Evolutionary conservation across 225 moss, liverwort and hornwort genomes (phyloP).

Genomic region (Takakia lepidozioides): DNA sequence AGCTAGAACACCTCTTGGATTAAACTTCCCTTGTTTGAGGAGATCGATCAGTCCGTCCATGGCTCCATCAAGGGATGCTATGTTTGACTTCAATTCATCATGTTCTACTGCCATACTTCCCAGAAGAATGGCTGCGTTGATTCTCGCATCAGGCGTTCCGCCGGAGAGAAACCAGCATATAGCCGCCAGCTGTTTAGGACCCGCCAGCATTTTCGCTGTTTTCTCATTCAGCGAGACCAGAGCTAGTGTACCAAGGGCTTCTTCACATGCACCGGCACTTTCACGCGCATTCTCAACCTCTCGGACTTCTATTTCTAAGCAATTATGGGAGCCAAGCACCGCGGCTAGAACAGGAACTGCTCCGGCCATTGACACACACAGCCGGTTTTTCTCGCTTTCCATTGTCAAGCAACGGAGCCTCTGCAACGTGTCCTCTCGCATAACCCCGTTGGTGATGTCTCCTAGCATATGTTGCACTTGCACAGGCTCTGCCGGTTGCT

Average conservation of each 20-base stretch:
- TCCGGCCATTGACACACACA: conserved; percentile 8
- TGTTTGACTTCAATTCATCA: conserved; percentile 5
- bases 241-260: conserved; percentile 12
- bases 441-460: not conserved
- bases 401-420: conserved; percentile 7
- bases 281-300: not conserved
- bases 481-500: not conserved
- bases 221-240: not conserved
- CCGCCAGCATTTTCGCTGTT: not conserved
- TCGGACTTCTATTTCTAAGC: not conserved
- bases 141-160: conserved; percentile 9
- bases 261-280: conserved; percentile 6
- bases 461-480: conserved; percentile 7
- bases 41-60: conserved; percentile 20
- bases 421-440: not conserved
- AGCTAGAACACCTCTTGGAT: conserved; percentile 5
- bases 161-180: conserved; percentile 18
- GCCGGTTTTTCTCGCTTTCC: conserved; percentile 9
- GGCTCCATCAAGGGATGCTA: conserved; percentile 13
- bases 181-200: conserved; percentile 6
- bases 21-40: conserved; percentile 3
- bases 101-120: conserved; percentile 4
- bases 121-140: conserved; percentile 15
- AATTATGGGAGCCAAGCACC: conserved; percentile 3
- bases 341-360: conserved; percentile 5